Conservation (phyloP, 208 protist genomes). For the Trypanosoma vivax region DNA sequence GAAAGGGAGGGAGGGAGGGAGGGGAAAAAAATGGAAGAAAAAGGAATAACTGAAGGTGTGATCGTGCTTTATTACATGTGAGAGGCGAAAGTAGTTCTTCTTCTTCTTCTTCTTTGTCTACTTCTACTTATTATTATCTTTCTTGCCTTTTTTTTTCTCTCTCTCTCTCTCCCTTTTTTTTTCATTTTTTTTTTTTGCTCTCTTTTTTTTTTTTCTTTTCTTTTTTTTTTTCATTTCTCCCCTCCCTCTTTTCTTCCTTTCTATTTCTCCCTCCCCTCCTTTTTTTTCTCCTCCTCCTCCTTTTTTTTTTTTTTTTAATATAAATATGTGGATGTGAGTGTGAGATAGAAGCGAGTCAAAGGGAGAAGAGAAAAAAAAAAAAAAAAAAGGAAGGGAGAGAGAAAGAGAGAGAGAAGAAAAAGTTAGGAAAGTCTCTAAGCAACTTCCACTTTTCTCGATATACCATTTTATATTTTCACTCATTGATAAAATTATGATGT, state of each 20-base stretch:
- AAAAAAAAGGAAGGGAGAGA: background rate
- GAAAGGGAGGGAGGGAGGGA: too few species aligned
- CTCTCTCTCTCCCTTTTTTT: background rate
- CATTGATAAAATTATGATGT: background rate
- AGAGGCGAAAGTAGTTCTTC: too few species aligned
- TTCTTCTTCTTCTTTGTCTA: too few species aligned
- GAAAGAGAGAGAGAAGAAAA: background rate
- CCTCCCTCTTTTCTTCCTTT: background rate
- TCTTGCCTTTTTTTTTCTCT: background rate
- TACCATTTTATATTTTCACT: too few species aligned
- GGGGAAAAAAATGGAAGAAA: too few species aligned
- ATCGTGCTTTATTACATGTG: too few species aligned
- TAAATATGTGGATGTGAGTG: background rate
- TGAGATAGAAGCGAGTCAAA: too few species aligned
- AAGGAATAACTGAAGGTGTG: too few species aligned
- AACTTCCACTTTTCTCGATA: too few species aligned
- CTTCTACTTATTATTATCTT: slow-evolving; percentile 9
- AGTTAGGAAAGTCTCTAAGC: too few species aligned
- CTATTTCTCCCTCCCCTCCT: background rate
- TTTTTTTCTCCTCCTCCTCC: background rate
- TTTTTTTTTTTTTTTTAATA: background rate
- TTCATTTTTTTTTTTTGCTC: slow-evolving; percentile 2
- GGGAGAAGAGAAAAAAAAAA: background rate
- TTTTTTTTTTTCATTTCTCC: slow-evolving; percentile 7
- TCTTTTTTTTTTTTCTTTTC: slow-evolving; percentile 12